phyloP scores from a whole-genome alignment of 805 yeast genomes.

The Cyberlindnera misumaiensis region DNA sequence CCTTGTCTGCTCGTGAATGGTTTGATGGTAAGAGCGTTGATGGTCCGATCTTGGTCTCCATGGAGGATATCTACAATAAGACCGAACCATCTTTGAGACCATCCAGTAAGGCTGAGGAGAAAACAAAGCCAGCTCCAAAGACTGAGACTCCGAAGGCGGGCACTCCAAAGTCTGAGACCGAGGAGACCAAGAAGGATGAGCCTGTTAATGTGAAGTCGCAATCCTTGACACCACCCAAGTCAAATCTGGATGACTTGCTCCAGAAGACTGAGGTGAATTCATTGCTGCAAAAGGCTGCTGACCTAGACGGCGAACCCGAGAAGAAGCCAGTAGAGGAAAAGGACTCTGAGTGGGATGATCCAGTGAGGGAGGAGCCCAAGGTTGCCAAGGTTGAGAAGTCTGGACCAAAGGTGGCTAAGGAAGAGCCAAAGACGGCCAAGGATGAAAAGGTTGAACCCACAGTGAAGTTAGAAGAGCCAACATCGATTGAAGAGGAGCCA shows the following conservation, averaged over 20 bases:
- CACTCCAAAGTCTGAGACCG: slow-evolving; percentile 17
- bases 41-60: slow-evolving; percentile 73
- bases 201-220: slow-evolving; percentile 17
- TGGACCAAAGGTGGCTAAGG: slow-evolving; percentile 5
- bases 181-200: slow-evolving; percentile 15
- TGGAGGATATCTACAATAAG: slow-evolving; percentile 80
- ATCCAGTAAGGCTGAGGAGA: slow-evolving; percentile 26
- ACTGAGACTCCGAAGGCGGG: slow-evolving; percentile 20
- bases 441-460: slow-evolving; percentile 5
- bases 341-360: slow-evolving; percentile 30
- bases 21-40: slow-evolving; percentile 68
- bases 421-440: slow-evolving; percentile 13
- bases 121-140: slow-evolving; percentile 17
- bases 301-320: slow-evolving; percentile 32
- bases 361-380: slow-evolving; percentile 10
- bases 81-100: slow-evolving; percentile 40
- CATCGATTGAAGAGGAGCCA: slow-evolving; percentile 19
- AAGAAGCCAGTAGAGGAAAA: slow-evolving; percentile 13
- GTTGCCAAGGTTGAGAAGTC: slow-evolving; percentile 7
- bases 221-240: slow-evolving; percentile 31
- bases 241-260: slow-evolving; percentile 41
- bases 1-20: slow-evolving; percentile 76
- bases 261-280: slow-evolving; percentile 40
- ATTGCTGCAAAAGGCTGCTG: slow-evolving; percentile 41
- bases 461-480: slow-evolving; percentile 9